Evolutionary conservation across 768 basidiomycete species (phyloP).

Genomic region (Epithele typhae): DNA sequence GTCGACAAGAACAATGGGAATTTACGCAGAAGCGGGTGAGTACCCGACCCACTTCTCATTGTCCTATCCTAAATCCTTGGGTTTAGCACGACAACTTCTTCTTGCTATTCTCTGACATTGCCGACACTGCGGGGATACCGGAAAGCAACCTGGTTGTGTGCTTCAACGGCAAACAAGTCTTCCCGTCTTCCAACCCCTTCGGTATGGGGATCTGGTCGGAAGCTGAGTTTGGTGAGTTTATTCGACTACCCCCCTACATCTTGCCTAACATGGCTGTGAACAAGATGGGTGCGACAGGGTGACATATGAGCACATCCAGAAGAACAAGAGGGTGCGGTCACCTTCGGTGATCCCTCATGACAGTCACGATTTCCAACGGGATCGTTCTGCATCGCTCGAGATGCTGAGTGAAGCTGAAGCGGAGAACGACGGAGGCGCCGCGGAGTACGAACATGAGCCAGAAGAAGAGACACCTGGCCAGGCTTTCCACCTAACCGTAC

Average conservation of each 20-base stretch:
- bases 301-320: slow-evolving; percentile 61
- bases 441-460: background rate
- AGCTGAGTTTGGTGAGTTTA: slow-evolving; percentile 52
- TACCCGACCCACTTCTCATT: too few relatives aligned
- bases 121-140: slow-evolving; percentile 54
- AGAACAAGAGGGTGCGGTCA: slow-evolving; percentile 27
- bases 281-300: slow-evolving; percentile 62
- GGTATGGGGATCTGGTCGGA: slow-evolving; percentile 64
- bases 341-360: slow-evolving; percentile 20
- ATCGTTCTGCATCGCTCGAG: background rate
- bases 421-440: too few relatives aligned
- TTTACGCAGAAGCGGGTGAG: slow-evolving; percentile 60
- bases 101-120: slow-evolving; percentile 58
- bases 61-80: background rate
- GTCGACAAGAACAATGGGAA: slow-evolving; percentile 37
- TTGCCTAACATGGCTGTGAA: background rate
- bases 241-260: background rate
- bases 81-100: slow-evolving; percentile 61
- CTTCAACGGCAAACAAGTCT: slow-evolving; percentile 59
- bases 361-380: background rate
- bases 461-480: slow-evolving; percentile 29
- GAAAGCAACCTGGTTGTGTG: slow-evolving; percentile 53
- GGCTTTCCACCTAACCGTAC: slow-evolving; percentile 63
- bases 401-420: too few relatives aligned
- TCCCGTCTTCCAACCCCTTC: slow-evolving; percentile 63